Conservation (phyloP, 768 basidiomycete genomes). For the Megacollybia marginata region DNA sequence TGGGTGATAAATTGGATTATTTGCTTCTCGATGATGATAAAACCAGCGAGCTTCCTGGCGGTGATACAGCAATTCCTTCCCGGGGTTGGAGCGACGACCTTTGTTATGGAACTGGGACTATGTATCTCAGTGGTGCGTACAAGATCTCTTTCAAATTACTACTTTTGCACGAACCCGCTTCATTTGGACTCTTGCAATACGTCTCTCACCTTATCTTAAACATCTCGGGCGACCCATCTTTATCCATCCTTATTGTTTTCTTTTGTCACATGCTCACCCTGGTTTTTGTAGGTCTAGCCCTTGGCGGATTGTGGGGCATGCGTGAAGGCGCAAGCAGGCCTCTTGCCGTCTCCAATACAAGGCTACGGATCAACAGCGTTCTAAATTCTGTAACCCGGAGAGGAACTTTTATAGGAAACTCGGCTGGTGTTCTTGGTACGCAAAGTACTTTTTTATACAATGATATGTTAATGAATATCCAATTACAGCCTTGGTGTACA, state of each 20-base stretch:
- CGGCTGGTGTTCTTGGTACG: constrained; percentile 94
- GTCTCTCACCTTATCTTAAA: constrained; percentile 67
- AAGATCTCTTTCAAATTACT: constrained; percentile 57
- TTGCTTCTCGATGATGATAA: constrained; percentile 95
- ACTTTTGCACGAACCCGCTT: constrained; percentile 39
- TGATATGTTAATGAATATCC: too few relatives aligned
- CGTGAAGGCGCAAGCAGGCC: constrained; percentile 89
- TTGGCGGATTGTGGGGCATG: constrained; percentile 94
- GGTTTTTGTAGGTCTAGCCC: constrained; percentile 74
- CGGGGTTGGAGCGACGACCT: constrained; percentile 99
- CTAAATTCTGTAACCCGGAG: constrained; percentile 95
- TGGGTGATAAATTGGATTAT: constrained; percentile 94
- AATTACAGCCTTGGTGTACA: constrained; percentile 83
- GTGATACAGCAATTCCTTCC: constrained; percentile 85
- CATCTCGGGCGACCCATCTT: constrained; percentile 48
- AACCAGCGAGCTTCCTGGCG: constrained; percentile 82
- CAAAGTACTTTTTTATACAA: constrained; percentile 12
- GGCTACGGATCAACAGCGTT: constrained; percentile 93
- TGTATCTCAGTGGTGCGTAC: constrained; percentile 91
- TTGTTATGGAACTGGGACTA: constrained; percentile 98
- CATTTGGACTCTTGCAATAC: constrained; percentile 38
- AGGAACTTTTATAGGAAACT: constrained; percentile 97
- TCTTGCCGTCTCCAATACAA: constrained; percentile 75
- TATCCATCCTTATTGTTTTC: constrained; percentile 74
- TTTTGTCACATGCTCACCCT: constrained; percentile 67